A percentile compares a stretch with the other conserved stretches of the same genome.
Evolutionary conservation across 139 green algal genomes (phyloP).

Genomic region (Haematococcus lacustris): DNA sequence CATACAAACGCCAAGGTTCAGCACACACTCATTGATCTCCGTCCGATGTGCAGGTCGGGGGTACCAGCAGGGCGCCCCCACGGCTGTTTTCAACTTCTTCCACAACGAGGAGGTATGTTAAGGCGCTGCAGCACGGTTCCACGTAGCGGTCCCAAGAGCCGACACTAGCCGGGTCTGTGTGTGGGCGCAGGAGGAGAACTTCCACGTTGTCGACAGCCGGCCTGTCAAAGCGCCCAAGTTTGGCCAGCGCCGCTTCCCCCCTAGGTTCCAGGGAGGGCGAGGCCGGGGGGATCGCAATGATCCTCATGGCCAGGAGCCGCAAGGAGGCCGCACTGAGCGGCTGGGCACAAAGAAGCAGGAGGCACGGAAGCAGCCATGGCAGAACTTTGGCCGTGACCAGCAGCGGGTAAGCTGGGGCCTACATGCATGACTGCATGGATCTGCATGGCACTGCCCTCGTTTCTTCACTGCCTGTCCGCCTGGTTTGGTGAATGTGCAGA

Average conservation of each 20-base stretch:
- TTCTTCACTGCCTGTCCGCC: too few relatives aligned
- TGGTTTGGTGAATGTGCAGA: too few relatives aligned
- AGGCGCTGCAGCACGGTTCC: neutral
- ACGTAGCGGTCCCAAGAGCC: neutral
- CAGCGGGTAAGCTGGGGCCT: constrained; percentile 26
- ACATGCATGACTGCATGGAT: too few relatives aligned
- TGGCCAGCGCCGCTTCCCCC: constrained; percentile 49
- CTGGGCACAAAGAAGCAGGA: constrained; percentile 28
- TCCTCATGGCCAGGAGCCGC: too few relatives aligned
- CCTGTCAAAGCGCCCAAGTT: constrained; percentile 59
- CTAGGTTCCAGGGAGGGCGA: constrained; percentile 19
- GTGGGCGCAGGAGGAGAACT: constrained; percentile 87
- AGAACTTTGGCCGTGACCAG: constrained; percentile 37
- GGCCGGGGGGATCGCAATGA: constrained; percentile 42
- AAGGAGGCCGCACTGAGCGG: too few relatives aligned
- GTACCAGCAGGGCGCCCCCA: constrained; percentile 23
- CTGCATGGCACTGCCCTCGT: too few relatives aligned
- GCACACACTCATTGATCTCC: neutral
- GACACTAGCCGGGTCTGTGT: too few relatives aligned
- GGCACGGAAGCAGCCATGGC: constrained; percentile 19
- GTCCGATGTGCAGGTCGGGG: constrained; percentile 14
- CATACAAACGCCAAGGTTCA: neutral
- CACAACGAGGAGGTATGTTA: constrained; percentile 78
- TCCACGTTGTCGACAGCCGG: constrained; percentile 93
- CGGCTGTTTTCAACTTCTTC: constrained; percentile 92